These are phyloP conservation scores for Populus simonii DNA, from an alignment of 345 rosid species.

Conservation along the genomic window DNA sequence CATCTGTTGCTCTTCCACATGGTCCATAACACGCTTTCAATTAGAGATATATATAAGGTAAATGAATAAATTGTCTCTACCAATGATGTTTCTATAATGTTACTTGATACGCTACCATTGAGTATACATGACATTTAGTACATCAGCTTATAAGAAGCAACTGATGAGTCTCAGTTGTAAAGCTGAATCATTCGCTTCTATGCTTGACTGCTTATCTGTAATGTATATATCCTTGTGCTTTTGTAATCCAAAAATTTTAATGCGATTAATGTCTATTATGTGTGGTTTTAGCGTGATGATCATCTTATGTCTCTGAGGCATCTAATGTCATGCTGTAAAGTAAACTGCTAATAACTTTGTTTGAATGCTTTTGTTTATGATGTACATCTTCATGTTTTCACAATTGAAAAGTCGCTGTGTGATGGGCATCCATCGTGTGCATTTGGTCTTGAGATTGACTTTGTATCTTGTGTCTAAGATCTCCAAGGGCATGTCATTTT, in stretches of 20 bases:
- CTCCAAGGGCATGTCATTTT: not conserved
- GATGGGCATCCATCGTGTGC: not conserved
- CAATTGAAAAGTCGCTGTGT: not conserved
- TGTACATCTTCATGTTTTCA: not conserved
- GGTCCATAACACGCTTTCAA: no score
- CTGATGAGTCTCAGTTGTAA: not conserved
- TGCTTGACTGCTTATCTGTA: not conserved
- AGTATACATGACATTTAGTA: not conserved
- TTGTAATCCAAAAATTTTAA: not conserved
- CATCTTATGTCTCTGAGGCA: not conserved
- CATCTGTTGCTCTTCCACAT: no score
- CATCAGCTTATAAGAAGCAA: not conserved
- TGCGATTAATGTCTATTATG: not conserved
- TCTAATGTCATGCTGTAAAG: not conserved
- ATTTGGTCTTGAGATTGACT: not conserved
- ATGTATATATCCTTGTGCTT: not conserved
- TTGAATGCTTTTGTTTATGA: not conserved
- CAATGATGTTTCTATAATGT: not conserved
- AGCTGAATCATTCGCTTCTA: not conserved
- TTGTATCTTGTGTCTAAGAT: not conserved
- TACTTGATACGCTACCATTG: not conserved
- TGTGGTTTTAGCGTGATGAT: not conserved
- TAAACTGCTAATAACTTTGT: not conserved
- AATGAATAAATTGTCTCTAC: no score
- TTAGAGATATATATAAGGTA: no score